Evolutionary conservation across 371 early-diverging fungal species (phyloP).

Genomic region (Syncephalastrum racemosum): DNA sequence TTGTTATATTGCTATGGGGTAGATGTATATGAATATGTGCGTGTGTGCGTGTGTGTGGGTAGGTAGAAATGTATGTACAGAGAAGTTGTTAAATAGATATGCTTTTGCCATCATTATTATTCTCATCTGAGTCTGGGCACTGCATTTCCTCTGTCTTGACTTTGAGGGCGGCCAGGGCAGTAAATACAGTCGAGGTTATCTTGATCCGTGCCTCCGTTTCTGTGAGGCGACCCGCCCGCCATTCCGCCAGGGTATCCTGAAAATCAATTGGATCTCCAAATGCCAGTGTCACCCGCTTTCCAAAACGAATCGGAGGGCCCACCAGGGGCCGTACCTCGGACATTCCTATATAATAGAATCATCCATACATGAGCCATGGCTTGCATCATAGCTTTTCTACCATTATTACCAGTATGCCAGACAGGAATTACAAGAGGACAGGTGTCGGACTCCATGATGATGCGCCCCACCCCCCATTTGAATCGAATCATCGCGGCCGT

Average conservation of each 20-base stretch:
- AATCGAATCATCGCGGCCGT: constrained; percentile 65
- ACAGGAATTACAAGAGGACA: constrained; percentile 73
- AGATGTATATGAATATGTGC: too few species aligned
- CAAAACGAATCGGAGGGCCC: constrained; percentile 37
- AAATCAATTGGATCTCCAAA: constrained; percentile 76
- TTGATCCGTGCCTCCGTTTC: constrained; percentile 59
- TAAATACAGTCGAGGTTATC: constrained; percentile 56
- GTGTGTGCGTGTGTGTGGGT: too few species aligned
- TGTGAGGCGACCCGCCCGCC: constrained; percentile 47
- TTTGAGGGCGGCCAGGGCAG: constrained; percentile 50
- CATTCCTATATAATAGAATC: constrained; percentile 45
- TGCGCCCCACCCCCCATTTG: constrained; percentile 86
- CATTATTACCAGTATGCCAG: constrained; percentile 56
- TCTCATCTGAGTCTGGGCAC: background rate
- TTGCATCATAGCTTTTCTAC: background rate
- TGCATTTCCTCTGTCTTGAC: constrained; percentile 16
- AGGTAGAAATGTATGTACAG: too few species aligned
- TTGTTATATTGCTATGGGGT: too few species aligned
- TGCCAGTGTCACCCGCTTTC: constrained; percentile 49
- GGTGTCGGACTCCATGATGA: constrained; percentile 73
- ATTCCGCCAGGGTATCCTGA: constrained; percentile 52
- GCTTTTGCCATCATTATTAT: too few species aligned
- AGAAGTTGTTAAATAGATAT: too few species aligned
- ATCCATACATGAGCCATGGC: background rate
- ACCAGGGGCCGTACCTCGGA: constrained; percentile 50